A percentile compares a stretch with the other conserved stretches of the same genome.
phyloP scores from a whole-genome alignment of 495 filamentous ascomycete genomes.

The Pyronema domesticum region DNA sequence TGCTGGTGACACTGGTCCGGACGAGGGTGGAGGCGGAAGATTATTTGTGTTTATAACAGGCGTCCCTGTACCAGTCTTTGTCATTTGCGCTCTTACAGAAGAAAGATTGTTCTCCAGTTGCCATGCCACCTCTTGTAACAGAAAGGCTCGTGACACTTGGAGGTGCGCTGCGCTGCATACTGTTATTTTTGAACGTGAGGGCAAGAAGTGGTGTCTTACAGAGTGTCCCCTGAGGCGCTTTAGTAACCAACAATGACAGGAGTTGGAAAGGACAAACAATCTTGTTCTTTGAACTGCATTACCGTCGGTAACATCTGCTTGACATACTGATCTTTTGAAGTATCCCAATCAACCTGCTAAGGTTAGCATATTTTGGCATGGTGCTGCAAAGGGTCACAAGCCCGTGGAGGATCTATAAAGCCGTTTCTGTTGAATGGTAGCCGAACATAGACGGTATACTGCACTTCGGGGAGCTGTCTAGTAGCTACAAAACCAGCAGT shows the following conservation, averaged over 20 bases:
- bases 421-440: constrained; percentile 72
- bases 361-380: not conserved
- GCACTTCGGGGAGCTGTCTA: constrained; percentile 20
- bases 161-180: constrained; percentile 30
- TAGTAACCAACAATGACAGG: constrained; percentile 11
- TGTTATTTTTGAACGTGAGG: not conserved
- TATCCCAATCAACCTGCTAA: constrained; percentile 50
- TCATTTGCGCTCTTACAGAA: constrained; percentile 79
- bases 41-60: constrained; percentile 28
- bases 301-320: constrained; percentile 73
- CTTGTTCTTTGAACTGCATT: constrained; percentile 54
- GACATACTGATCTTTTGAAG: constrained; percentile 65
- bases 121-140: constrained; percentile 88
- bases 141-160: constrained; percentile 62
- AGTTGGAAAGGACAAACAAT: constrained; percentile 40
- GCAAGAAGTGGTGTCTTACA: constrained; percentile 36
- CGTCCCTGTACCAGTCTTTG: constrained; percentile 42
- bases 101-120: constrained; percentile 80
- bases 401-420: constrained; percentile 78
- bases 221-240: constrained; percentile 50
- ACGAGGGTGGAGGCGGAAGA: constrained; percentile 32
- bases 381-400: constrained; percentile 27
- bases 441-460: constrained; percentile 64
- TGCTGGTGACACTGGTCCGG: not conserved
- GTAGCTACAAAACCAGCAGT: not conserved